Evolutionary conservation across 768 basidiomycete species (phyloP), one percentile per base, ranked within the genome.

Genomic region (Phylloporus rhodoxanthus): DNA sequence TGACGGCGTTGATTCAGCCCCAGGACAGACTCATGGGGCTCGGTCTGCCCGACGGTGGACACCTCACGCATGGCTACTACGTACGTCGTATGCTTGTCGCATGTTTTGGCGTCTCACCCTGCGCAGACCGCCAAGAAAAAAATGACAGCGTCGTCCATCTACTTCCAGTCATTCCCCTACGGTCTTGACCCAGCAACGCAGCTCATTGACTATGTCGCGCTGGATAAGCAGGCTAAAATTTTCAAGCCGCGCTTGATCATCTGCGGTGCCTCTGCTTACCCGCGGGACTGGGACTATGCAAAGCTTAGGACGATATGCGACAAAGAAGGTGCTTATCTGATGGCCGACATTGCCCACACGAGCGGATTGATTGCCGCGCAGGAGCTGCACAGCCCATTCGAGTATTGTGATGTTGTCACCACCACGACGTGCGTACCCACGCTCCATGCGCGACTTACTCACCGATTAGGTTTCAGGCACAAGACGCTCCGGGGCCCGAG

Each of bases 11-110:
- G 57, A 83, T 97, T 66, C 88, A 96, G 68, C 95, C 95, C 43
- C 90, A 97, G 68, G 95, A 98, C 72, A 87, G 95, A 54, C 80
- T 99, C 58, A 98, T 99, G 95, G 95, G 95, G 70, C 87, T 99
- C 58, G 94, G 93, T 53, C 86, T 99, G 30, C 92, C 95, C 13
- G 94, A 98, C 65, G 95, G 95, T 67, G 95, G 93, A 42, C 94
- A 96, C 70, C 81, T 96, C 59, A 97, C 93, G 29, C 95, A 97
- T 66, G 95, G 95, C 26, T 95, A 95, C 77, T 99, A 94, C 72
- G 87, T 89, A 62, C 58, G 82, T 74, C 21, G 15, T 23, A 6
- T 15, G 8, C 36, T 23, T 5, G 26, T 23, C n/a, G 20, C 23
- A 23, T 40, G 47, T n/a, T 29, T 25, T 14, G 8, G 21, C n/a